Percentiles rank a stretch among this genome's conserved stretches.
phyloP scores from a whole-genome alignment of 306 rosid genomes.

The cucumber (Cucumis sativus) region DNA sequence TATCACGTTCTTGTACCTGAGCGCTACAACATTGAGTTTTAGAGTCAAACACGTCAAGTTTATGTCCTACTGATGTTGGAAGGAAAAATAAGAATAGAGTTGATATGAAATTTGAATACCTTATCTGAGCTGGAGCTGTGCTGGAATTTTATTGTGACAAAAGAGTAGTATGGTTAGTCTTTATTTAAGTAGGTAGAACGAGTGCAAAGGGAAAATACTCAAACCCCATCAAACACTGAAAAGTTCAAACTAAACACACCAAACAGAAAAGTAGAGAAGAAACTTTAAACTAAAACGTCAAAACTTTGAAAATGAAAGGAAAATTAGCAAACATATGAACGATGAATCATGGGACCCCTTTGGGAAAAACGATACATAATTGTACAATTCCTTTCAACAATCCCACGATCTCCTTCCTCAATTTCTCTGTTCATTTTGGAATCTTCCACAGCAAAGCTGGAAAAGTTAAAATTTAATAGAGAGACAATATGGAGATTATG shows the following conservation, averaged over 20 bases:
- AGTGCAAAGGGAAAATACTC: not conserved
- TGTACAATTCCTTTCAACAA: not conserved
- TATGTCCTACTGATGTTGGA: not conserved
- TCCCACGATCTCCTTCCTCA: not conserved
- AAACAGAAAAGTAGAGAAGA: not conserved
- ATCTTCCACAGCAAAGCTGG: conserved; percentile 1
- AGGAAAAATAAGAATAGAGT: not conserved
- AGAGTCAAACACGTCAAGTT: not conserved
- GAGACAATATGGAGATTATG: conserved; percentile 1
- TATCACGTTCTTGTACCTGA: not conserved
- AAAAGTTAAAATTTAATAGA: not conserved
- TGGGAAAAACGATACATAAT: not conserved
- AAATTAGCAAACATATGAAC: not conserved
- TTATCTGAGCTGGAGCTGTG: not conserved
- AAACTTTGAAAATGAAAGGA: conserved; percentile 4
- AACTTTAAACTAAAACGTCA: not conserved
- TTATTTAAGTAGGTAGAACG: not conserved
- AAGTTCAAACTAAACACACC: not conserved
- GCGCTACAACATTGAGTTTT: not conserved
- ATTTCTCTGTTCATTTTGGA: not conserved
- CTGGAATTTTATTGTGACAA: not conserved
- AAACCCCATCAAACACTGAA: not conserved
- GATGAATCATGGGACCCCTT: conserved; percentile 2
- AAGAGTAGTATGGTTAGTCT: not conserved
- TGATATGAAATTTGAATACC: not conserved